A percentile compares a stretch with the other conserved stretches of the same genome.
Evolutionary conservation across 257 asterid species (phyloP).

Genomic region (Solanum etuberosum): DNA sequence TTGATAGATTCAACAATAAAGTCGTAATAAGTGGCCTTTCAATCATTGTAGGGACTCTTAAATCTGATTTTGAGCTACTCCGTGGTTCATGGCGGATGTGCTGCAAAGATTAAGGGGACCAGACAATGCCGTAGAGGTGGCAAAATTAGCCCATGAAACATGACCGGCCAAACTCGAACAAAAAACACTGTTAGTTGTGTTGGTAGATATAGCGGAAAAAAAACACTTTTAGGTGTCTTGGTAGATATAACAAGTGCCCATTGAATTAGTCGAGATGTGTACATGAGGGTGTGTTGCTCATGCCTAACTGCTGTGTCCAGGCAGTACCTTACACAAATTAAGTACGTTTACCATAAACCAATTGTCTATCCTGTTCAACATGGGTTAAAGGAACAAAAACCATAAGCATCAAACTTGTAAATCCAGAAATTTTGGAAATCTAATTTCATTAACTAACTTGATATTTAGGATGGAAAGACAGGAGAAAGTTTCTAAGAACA

Average conservation of each 20-base stretch:
- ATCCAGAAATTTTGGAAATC: not conserved
- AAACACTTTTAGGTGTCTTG: not conserved
- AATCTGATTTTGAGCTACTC: not conserved
- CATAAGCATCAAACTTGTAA: not conserved
- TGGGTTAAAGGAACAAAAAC: not conserved
- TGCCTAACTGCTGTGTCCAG: not conserved
- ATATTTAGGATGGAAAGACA: not conserved
- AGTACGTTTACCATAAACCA: not conserved
- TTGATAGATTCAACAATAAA: not conserved
- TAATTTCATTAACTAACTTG: not conserved
- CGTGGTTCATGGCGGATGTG: not conserved
- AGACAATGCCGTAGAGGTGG: not conserved
- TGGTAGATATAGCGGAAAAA: not conserved
- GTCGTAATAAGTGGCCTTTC: not conserved
- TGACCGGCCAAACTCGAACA: not conserved
- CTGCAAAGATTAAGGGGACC: not conserved
- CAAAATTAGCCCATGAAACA: not conserved
- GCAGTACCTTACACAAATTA: not conserved
- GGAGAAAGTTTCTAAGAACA: not conserved
- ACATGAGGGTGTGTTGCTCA: not conserved
- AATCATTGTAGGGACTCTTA: not conserved
- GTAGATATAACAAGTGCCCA: not conserved
- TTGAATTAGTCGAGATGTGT: not conserved
- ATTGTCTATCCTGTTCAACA: not conserved
- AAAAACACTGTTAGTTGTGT: not conserved